Evolutionary conservation across 169 alveolate genomes (phyloP), one percentile per base, ranked within the genome.

Genomic region (Cryptosporidium canis): DNA sequence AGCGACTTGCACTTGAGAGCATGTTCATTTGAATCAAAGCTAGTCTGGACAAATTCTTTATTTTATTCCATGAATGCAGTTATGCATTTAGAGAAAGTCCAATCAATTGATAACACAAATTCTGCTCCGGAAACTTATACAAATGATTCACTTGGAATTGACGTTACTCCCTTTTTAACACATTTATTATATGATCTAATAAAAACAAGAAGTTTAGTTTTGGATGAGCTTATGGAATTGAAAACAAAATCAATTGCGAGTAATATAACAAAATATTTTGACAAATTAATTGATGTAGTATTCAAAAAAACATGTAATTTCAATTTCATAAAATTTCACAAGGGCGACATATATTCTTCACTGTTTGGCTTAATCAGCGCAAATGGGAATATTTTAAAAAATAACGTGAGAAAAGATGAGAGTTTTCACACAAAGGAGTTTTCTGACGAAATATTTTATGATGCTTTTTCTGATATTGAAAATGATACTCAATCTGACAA

Each of bases 41-140:
- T 77, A n/a, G 64, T 43, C 5, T 77, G 87, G 87, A 14, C 41
- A 39, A 77, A 77, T 77, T 56, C 87, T 18, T 31, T 77, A n/a
- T 27, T 77, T 61, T 77, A 77, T 35, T 77, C 77, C 8, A 77
- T 77, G 71, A 77, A 53, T 27, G n/a, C 45, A 18, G 37, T 43
- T 11, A 9, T 29, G 37, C 21, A 31, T 53, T n/a, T 24, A 6
- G 39, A 6, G 33, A 21, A 37, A 39, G 48, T 58, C 29, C 1
- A 16, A 31, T 31, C 33, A 29, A 16, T 61, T 35, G 31, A 29
- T 16, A 8, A 29, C 24, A 14, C 33, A 5, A 61, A 61, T 35
- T 33, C 68, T 8, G 1, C 31, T 21, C 33, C 33, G n/a, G 24
- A 16, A 8, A 12, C 55, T 51, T 21, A 48, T 16, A 47, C 87